phyloP scores from a whole-genome alignment of 2,329 filamentous ascomycete genomes.

The Lachnellula hyalina region DNA sequence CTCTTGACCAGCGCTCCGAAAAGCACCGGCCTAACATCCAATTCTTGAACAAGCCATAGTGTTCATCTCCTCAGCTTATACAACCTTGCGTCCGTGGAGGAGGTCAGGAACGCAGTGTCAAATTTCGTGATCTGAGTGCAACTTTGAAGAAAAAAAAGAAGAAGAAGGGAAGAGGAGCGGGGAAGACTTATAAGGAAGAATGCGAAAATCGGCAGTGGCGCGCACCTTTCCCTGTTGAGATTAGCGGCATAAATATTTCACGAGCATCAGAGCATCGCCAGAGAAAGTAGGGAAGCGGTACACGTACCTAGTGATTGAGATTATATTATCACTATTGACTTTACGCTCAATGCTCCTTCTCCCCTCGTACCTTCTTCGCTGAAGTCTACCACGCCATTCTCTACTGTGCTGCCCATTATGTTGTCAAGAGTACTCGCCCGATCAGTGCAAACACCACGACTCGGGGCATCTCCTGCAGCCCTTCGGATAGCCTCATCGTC shows the following conservation, averaged over 20 bases:
- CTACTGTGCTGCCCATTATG: constrained; percentile 23
- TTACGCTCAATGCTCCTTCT: neutral
- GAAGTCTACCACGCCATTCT: constrained; percentile 18
- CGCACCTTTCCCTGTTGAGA: neutral
- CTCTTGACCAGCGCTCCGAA: constrained; percentile 21
- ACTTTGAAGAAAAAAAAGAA: constrained; percentile 48
- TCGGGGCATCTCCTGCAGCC: constrained; percentile 23
- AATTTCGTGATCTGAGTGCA: constrained; percentile 50
- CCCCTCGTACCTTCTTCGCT: constrained; percentile 24
- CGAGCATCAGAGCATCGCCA: constrained; percentile 1
- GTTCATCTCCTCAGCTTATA: constrained; percentile 44
- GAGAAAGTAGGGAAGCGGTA: no score
- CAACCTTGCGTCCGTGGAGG: constrained; percentile 52
- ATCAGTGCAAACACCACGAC: constrained; percentile 23
- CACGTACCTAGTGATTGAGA: neutral
- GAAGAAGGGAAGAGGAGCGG: constrained; percentile 21
- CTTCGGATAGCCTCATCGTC: constrained; percentile 32
- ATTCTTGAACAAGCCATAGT: constrained; percentile 32
- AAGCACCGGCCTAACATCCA: constrained; percentile 29
- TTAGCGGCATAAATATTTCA: constrained; percentile 10
- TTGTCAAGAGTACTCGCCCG: constrained; percentile 27
- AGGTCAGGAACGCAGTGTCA: constrained; percentile 46
- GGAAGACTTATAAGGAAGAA: neutral
- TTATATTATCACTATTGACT: neutral
- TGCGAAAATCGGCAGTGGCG: no score